Evolutionary conservation across 2,329 filamentous ascomycete genomes (phyloP), one percentile per base, ranked within the genome.

Genomic region (Aspergillus felis): DNA sequence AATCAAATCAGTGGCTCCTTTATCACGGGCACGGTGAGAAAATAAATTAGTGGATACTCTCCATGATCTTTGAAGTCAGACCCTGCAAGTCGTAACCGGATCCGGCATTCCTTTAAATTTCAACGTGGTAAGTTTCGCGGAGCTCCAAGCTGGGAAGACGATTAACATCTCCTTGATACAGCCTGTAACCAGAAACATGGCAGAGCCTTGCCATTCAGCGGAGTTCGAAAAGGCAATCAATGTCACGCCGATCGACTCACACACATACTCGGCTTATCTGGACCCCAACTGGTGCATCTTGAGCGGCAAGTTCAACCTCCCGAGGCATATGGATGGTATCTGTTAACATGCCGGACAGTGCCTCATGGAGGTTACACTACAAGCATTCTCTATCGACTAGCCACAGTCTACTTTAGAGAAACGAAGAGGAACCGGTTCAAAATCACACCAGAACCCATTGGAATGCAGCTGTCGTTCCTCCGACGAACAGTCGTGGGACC

Each of bases 331-430:
- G 2, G 32, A 17, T 38, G 14, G 14, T 38, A 3, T 38, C 5
- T 25, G 17, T 8, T 50, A 20, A 38, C 29, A 28, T 38, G 32
- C 32, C 14, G 7, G 7, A 46, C 50, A 85, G 87, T 89, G 24
- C 85, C 86, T 10, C 85, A 89, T 69, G 87, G 87, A 54, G 87
- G 87, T 55, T 87, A 85, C 64, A 81, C 88, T 6, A 86, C 85
- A 3, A 79, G 83, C 1, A 77, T 80, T 52, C 80, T 89, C 60
- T 76, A 86, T 51, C 77, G 79, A 56, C 84, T 84, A n/a, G 83
- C 83, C 29, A 72, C 73, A 25, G 76, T 73, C 1, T 85, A 87
- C 70, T 85, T 86, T 74, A 68, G 78, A 12, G 81, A 82, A 1
- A 79, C 86, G 22, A 69, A 75, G 54, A 75, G 78, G 42, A 82